phyloP scores from a whole-genome alignment of 495 filamentous ascomycete species.

The Hypoxylon cercidicola region DNA sequence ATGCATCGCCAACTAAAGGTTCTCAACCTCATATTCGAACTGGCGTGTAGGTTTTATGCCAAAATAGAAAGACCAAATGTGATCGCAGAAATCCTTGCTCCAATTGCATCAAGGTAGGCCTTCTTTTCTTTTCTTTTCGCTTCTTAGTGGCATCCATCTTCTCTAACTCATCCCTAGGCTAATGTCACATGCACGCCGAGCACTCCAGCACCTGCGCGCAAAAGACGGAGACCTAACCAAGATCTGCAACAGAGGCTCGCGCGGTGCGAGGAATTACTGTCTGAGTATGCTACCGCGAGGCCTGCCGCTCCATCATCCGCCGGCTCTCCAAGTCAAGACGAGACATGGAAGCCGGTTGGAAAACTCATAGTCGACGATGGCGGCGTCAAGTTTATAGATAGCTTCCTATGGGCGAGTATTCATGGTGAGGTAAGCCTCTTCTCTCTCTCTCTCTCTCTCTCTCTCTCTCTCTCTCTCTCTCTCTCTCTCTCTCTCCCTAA shows the following conservation, averaged over 20 bases:
- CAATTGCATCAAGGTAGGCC: constrained; percentile 60
- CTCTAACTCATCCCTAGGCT: constrained; percentile 44
- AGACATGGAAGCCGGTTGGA: constrained; percentile 51
- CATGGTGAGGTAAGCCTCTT: constrained; percentile 54
- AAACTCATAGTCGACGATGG: constrained; percentile 59
- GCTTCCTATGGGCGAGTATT: constrained; percentile 51
- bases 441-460: background rate
- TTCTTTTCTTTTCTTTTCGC: background rate
- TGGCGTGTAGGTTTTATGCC: constrained; percentile 63
- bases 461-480: too few species aligned
- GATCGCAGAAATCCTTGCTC: constrained; percentile 74
- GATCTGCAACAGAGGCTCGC: constrained; percentile 60
- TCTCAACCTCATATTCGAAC: constrained; percentile 5
- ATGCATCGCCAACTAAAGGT: constrained; percentile 4
- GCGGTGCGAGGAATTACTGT: constrained; percentile 59
- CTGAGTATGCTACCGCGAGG: constrained; percentile 56
- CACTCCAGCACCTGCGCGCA: constrained; percentile 59
- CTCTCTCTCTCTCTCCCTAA: background rate
- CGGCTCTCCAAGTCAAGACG: constrained; percentile 39
- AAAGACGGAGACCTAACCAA: constrained; percentile 59
- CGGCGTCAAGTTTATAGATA: constrained; percentile 58
- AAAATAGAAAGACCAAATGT: constrained; percentile 75
- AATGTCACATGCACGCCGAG: constrained; percentile 58
- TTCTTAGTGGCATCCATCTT: too few species aligned
- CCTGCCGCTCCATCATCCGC: constrained; percentile 38